Evolutionary conservation across 176 grass and related monocot species (phyloP).

Genomic region (Puccinellia tenuiflora): DNA sequence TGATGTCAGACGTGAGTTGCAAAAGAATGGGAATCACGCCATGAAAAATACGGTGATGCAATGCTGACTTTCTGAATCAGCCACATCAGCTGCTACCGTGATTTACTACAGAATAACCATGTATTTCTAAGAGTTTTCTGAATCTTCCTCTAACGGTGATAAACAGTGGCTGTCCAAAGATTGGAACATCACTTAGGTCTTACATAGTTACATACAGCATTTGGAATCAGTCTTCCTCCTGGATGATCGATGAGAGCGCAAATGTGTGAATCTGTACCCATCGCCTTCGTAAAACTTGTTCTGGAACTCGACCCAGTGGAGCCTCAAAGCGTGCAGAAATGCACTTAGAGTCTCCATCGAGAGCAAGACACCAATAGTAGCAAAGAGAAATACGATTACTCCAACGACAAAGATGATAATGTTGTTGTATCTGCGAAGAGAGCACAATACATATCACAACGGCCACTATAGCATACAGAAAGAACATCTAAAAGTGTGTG

Average conservation of each 20-base stretch:
- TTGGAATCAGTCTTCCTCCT: conserved; percentile 60
- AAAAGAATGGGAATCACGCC: neutral
- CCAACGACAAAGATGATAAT: conserved; percentile 42
- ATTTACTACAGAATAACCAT: conserved; percentile 5
- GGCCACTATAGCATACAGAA: neutral
- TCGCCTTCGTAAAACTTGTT: conserved; percentile 96
- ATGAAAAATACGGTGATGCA: neutral
- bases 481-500: neutral
- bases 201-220: conserved; percentile 27
- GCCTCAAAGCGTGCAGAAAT: conserved; percentile 86
- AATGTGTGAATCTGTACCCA: conserved; percentile 87
- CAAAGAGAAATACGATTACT: conserved; percentile 49
- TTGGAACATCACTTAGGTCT: neutral
- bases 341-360: conserved; percentile 94
- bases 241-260: conserved; percentile 37
- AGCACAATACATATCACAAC: neutral
- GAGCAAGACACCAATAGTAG: conserved; percentile 70
- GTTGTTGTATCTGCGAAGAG: conserved; percentile 53
- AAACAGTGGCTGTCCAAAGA: conserved; percentile 27
- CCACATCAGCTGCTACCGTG: neutral
- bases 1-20: neutral
- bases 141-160: conserved; percentile 7
- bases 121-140: conserved; percentile 11
- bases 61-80: neutral
- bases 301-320: conserved; percentile 98